These are phyloP conservation scores for Antitrichia curtipendula DNA, from an alignment of 225 moss, liverwort and hornwort genomes.

Conservation along the genomic window DNA sequence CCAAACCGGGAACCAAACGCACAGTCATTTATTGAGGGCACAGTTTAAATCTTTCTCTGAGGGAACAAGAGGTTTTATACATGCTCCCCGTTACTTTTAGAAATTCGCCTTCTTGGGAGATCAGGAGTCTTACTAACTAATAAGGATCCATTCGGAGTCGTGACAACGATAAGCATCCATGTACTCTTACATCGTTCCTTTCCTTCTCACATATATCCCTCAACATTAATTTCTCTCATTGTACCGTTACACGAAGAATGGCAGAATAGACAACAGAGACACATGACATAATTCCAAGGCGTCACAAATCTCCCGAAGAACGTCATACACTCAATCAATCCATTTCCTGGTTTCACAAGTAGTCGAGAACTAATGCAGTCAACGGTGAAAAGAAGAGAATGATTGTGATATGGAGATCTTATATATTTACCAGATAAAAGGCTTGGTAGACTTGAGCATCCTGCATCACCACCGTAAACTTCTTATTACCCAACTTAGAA, in stretches of 20 bases:
- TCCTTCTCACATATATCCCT: background rate
- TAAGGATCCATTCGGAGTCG: no score
- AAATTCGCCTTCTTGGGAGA: background rate
- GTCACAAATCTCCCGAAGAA: background rate
- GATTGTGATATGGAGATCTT: background rate
- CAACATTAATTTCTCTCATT: background rate
- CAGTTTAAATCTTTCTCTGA: background rate
- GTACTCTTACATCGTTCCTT: background rate
- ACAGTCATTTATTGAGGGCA: background rate
- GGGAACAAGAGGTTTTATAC: background rate
- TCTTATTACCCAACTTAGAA: background rate
- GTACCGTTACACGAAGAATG: background rate
- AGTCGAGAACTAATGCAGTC: background rate
- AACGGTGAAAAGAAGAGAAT: background rate
- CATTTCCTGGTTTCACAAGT: background rate
- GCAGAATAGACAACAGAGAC: background rate
- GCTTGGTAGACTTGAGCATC: slow-evolving; percentile 11
- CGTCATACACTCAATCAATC: background rate
- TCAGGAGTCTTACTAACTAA: background rate
- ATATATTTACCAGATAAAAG: slow-evolving; percentile 12
- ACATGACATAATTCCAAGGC: no score
- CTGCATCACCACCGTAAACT: slow-evolving; percentile 5
- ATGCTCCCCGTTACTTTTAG: background rate
- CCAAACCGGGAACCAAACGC: background rate
- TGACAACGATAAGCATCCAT: background rate